These are phyloP conservation scores for Fusarium pseudocircinatum DNA, from an alignment of 2,329 filamentous ascomycete genomes.

Conservation along the genomic window DNA sequence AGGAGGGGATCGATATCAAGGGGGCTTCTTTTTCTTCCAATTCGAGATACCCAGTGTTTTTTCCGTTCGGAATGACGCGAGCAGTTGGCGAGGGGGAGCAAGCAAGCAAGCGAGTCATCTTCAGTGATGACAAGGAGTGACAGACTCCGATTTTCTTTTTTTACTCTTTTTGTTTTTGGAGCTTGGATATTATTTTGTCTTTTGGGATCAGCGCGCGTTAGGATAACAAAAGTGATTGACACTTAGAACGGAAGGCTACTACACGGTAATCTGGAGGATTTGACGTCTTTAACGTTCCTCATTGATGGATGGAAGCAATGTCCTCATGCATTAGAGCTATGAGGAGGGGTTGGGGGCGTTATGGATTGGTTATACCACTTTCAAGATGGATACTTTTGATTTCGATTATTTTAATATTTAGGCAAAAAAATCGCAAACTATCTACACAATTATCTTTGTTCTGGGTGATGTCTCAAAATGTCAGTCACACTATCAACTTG, in stretches of 20 bases:
- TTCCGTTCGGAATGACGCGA: constrained; percentile 43
- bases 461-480: not conserved
- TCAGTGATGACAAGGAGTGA: constrained; percentile 19
- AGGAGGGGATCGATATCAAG: constrained; percentile 44
- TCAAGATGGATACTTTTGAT: constrained; percentile 27
- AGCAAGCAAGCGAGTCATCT: constrained; percentile 23
- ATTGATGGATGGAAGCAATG: constrained; percentile 28
- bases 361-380: constrained; percentile 33
- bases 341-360: constrained; percentile 33
- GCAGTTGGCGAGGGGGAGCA: constrained; percentile 39
- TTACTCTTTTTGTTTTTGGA: constrained; percentile 22
- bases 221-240: constrained; percentile 45
- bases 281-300: constrained; percentile 34
- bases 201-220: constrained; percentile 32
- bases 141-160: constrained; percentile 23
- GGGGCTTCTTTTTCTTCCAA: constrained; percentile 46
- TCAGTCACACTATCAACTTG: too few species aligned
- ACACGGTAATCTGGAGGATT: constrained; percentile 43
- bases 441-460: constrained; percentile 4
- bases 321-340: constrained; percentile 25
- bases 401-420: constrained; percentile 31
- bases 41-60: constrained; percentile 51
- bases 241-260: constrained; percentile 44
- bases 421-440: constrained; percentile 37
- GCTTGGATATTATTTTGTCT: constrained; percentile 26